phyloP scores from a whole-genome alignment of 2,329 filamentous ascomycete species.

The Fusarium domesticum region DNA sequence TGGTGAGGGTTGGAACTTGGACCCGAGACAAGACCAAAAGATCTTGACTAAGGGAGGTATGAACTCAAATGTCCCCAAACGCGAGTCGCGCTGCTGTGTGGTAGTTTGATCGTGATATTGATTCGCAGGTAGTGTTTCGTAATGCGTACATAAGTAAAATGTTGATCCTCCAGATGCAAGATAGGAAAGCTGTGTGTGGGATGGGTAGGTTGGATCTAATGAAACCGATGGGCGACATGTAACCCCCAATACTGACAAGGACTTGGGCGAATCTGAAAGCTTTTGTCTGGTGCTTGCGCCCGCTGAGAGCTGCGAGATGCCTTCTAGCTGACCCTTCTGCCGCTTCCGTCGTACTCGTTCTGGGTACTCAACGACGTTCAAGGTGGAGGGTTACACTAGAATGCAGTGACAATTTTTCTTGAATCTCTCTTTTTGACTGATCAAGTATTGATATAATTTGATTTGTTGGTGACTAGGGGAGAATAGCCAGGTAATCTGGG shows the following conservation, averaged over 20 bases:
- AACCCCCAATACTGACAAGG: not conserved
- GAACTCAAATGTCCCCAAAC: not conserved
- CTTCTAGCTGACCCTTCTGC: not conserved
- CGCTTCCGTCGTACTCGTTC: not conserved
- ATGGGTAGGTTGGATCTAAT: not conserved
- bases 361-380: not conserved
- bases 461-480: conserved; percentile 1
- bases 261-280: not conserved
- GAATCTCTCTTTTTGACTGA: conserved; percentile 11
- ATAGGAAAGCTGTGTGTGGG: not conserved
- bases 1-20: not conserved
- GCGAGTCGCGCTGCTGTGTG: not conserved
- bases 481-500: conserved; percentile 10
- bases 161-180: not conserved
- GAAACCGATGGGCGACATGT: not conserved
- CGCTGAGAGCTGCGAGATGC: not conserved
- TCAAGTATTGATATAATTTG: conserved; percentile 13
- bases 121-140: not conserved
- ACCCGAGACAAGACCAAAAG: too few relatives aligned
- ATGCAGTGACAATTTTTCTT: conserved; percentile 10
- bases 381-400: conserved; percentile 17
- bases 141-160: not conserved
- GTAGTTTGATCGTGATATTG: not conserved
- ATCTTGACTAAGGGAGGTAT: not conserved
- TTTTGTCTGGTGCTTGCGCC: not conserved